These are phyloP conservation scores for Avena eriantha DNA, from an alignment of 176 grass and related monocot species.

Conservation along the genomic window DNA sequence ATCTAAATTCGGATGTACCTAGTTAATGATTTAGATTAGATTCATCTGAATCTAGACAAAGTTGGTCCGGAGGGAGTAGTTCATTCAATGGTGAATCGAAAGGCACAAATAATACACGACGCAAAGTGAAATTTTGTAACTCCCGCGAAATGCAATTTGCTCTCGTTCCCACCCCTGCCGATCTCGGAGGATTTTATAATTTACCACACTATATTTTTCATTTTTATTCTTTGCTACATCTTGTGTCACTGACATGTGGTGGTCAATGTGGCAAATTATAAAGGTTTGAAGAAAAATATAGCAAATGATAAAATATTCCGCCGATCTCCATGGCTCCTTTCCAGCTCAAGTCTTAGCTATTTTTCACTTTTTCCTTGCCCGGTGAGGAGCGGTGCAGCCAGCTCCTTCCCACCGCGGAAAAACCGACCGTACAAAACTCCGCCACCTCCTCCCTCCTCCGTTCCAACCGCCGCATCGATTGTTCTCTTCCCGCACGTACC, in stretches of 20 bases:
- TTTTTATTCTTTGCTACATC: too few relatives aligned
- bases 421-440: slow-evolving; percentile 26
- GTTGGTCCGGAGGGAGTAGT: too few relatives aligned
- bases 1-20: too few relatives aligned
- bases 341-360: slow-evolving; percentile 28
- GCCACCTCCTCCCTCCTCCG: not conserved
- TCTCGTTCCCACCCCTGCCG: not conserved
- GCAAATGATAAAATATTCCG: too few relatives aligned
- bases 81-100: too few relatives aligned
- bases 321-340: not conserved
- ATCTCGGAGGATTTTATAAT: too few relatives aligned
- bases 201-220: too few relatives aligned
- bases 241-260: too few relatives aligned
- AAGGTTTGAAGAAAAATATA: too few relatives aligned
- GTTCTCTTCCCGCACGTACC: not conserved
- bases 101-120: not conserved
- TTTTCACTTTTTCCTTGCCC: not conserved
- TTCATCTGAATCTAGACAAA: too few relatives aligned
- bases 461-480: slow-evolving; percentile 32
- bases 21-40: too few relatives aligned
- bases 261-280: too few relatives aligned
- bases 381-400: slow-evolving; percentile 12
- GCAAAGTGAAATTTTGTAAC: not conserved
- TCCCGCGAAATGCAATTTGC: not conserved
- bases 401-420: slow-evolving; percentile 18